phyloP scores from a whole-genome alignment of 2,329 filamentous ascomycete genomes.

The Sarocladium kiliense region DNA sequence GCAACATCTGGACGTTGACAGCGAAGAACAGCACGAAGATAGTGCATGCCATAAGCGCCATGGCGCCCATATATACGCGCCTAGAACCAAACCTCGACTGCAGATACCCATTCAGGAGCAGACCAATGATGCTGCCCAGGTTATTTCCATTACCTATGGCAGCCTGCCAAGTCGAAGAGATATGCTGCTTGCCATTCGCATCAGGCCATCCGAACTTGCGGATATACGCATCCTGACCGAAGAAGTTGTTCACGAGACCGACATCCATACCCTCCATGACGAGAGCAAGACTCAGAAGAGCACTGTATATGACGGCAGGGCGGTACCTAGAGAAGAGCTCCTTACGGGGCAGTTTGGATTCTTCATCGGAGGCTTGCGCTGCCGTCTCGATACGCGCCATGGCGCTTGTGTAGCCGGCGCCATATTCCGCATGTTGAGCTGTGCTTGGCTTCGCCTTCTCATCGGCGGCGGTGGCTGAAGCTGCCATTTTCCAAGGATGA shows the following conservation, averaged over 20 bases:
- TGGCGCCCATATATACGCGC: slow-evolving; percentile 35
- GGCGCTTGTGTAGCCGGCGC: slow-evolving; percentile 14
- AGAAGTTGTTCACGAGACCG: slow-evolving; percentile 34
- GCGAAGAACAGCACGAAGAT: slow-evolving; percentile 39
- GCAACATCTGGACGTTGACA: slow-evolving; percentile 25
- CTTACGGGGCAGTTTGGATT: slow-evolving; percentile 22
- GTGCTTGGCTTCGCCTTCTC: slow-evolving; percentile 10
- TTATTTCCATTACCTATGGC: slow-evolving; percentile 35
- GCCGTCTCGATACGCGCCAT: slow-evolving; percentile 28
- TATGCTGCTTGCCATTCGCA: slow-evolving; percentile 29
- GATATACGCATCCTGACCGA: slow-evolving; percentile 24
- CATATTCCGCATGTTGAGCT: slow-evolving; percentile 20
- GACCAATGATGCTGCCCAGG: slow-evolving; percentile 41
- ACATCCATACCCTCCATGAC: slow-evolving; percentile 31
- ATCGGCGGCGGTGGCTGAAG: neutral
- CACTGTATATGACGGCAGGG: slow-evolving; percentile 22
- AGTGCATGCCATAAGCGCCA: slow-evolving; percentile 29
- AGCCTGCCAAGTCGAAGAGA: slow-evolving; percentile 42
- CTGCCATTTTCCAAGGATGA: neutral
- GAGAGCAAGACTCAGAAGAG: slow-evolving; percentile 24
- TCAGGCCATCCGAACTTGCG: slow-evolving; percentile 28
- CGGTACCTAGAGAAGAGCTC: slow-evolving; percentile 25
- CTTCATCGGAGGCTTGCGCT: slow-evolving; percentile 22
- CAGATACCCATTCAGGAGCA: slow-evolving; percentile 37
- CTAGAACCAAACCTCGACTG: slow-evolving; percentile 35